These are phyloP conservation scores for Kuraishia cidri DNA, from an alignment of 805 yeast genomes.

Conservation along the genomic window DNA sequence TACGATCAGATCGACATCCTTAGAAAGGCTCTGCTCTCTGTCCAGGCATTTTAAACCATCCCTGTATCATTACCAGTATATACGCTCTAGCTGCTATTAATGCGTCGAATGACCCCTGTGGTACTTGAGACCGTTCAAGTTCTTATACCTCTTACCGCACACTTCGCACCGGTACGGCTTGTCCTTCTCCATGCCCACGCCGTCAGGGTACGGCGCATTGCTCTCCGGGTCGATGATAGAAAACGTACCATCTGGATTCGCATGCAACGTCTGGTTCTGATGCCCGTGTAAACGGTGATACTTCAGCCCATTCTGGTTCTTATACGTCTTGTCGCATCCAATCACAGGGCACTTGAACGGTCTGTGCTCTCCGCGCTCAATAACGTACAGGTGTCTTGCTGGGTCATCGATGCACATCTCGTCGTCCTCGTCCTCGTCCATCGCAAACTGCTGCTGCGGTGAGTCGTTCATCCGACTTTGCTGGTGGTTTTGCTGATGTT, in stretches of 20 bases:
- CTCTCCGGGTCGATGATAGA: slow-evolving; percentile 88
- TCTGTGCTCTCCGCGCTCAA: slow-evolving; percentile 85
- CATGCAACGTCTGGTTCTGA: slow-evolving; percentile 86
- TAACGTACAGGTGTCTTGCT: slow-evolving; percentile 86
- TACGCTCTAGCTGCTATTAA: too few species aligned
- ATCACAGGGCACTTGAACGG: slow-evolving; percentile 97
- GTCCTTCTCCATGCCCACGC: slow-evolving; percentile 92
- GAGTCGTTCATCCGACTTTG: slow-evolving; percentile 1
- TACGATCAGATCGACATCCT: too few species aligned
- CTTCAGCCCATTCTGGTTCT: slow-evolving; percentile 94
- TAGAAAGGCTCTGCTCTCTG: too few species aligned
- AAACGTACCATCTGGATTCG: slow-evolving; percentile 88
- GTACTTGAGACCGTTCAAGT: slow-evolving; percentile 90
- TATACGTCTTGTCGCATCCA: slow-evolving; percentile 96
- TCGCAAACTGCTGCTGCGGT: slow-evolving; percentile 17
- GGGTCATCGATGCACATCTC: slow-evolving; percentile 91
- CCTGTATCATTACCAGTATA: too few species aligned
- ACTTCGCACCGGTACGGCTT: slow-evolving; percentile 98
- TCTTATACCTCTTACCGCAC: slow-evolving; percentile 95
- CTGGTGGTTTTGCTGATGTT: slow-evolving; percentile 3
- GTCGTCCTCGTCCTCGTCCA: slow-evolving; percentile 34
- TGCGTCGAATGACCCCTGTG: slow-evolving; percentile 99
- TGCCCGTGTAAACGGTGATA: slow-evolving; percentile 96
- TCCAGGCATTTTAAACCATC: too few species aligned
- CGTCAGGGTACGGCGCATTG: slow-evolving; percentile 86